phyloP scores from a whole-genome alignment of 805 yeast genomes.

The Lipomyces orientalis region DNA sequence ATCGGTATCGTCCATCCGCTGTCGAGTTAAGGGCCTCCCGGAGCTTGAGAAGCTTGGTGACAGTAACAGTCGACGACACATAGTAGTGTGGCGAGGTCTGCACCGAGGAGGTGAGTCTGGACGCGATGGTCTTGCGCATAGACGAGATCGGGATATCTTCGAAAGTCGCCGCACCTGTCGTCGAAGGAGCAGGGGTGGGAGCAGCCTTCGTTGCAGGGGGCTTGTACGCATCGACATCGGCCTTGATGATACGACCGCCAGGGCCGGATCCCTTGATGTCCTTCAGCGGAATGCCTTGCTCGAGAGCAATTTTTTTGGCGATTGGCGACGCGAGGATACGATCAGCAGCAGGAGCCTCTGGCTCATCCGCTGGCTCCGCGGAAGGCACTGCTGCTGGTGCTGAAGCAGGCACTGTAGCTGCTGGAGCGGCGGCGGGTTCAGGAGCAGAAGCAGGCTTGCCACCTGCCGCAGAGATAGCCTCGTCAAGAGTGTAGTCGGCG shows the following conservation, averaged over 20 bases:
- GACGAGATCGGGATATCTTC: conserved; percentile 84
- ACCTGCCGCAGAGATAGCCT: conserved; percentile 53
- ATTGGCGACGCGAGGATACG: conserved; percentile 93
- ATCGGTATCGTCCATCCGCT: conserved; percentile 83
- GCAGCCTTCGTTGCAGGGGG: conserved; percentile 50
- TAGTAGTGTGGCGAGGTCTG: conserved; percentile 89
- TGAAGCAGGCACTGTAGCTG: conserved; percentile 49
- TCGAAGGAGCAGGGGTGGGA: conserved; percentile 44
- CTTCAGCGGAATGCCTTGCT: conserved; percentile 86
- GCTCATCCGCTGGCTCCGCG: conserved; percentile 46
- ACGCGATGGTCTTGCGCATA: conserved; percentile 94
- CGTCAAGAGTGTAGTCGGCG: conserved; percentile 80
- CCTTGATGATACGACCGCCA: conserved; percentile 88
- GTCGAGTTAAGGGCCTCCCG: conserved; percentile 86
- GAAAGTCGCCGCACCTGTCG: conserved; percentile 59
- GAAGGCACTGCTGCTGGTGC: conserved; percentile 39
- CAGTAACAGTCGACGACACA: conserved; percentile 85
- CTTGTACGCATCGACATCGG: conserved; percentile 80
- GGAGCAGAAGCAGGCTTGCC: conserved; percentile 53
- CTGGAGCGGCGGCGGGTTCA: conserved; percentile 43
- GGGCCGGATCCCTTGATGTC: conserved; percentile 93
- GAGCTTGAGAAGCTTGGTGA: conserved; percentile 86
- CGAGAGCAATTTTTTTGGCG: conserved; percentile 91
- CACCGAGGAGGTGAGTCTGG: conserved; percentile 85
- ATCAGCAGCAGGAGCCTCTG: conserved; percentile 47